Conservation (phyloP, 805 yeast genomes). For the Debaryomyces castellii region DNA sequence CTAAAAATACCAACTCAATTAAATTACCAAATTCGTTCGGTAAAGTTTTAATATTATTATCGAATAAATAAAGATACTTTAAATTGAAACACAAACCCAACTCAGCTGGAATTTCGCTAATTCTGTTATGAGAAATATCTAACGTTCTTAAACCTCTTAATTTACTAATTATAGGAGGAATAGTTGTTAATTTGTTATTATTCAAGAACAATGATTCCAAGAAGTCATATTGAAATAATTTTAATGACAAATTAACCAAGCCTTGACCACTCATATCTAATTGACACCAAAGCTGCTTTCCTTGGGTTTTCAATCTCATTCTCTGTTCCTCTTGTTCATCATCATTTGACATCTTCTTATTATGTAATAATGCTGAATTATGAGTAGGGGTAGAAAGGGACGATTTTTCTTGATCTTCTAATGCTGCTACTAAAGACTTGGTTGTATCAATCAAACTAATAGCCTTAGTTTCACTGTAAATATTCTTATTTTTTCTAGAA, state of each 20-base stretch:
- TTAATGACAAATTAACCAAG: slow-evolving; percentile 64
- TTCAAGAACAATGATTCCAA: slow-evolving; percentile 83
- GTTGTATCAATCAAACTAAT: slow-evolving; percentile 44
- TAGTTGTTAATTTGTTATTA: slow-evolving; percentile 69
- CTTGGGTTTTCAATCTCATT: slow-evolving; percentile 55
- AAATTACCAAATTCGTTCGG: slow-evolving; percentile 87
- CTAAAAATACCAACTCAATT: slow-evolving; percentile 80
- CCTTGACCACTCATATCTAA: slow-evolving; percentile 92
- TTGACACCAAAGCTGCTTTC: slow-evolving; percentile 91
- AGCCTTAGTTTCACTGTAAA: slow-evolving; percentile 35
- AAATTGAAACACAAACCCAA: slow-evolving; percentile 80
- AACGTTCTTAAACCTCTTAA: slow-evolving; percentile 75
- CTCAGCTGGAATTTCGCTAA: slow-evolving; percentile 76
- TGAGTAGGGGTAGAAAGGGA: slow-evolving; percentile 34
- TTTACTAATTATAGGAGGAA: slow-evolving; percentile 69
- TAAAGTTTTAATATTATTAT: slow-evolving; percentile 70
- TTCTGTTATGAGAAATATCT: slow-evolving; percentile 78
- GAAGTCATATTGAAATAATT: slow-evolving; percentile 77
- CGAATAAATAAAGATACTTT: slow-evolving; percentile 82
- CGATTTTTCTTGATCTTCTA: slow-evolving; percentile 44
- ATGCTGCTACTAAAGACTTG: slow-evolving; percentile 30
- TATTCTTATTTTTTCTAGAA: slow-evolving; percentile 48
- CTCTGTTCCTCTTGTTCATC: slow-evolving; percentile 62
- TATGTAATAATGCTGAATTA: slow-evolving; percentile 38
- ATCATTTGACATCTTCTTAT: slow-evolving; percentile 42